These are phyloP conservation scores for Fusarium chlamydosporum DNA, from an alignment of 2,329 filamentous ascomycete genomes.

Conservation along the genomic window DNA sequence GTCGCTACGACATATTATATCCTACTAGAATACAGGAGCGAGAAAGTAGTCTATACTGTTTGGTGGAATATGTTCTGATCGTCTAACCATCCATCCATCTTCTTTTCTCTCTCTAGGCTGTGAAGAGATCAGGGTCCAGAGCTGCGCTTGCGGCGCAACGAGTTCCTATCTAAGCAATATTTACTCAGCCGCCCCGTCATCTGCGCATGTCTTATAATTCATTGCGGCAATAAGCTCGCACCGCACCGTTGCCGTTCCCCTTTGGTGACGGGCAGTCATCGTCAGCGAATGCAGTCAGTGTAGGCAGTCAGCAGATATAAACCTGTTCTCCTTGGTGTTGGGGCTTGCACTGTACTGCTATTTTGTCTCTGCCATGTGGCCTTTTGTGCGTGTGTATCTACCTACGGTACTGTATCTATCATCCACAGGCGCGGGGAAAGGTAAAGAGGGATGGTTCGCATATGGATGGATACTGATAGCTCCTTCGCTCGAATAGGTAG, in stretches of 20 bases:
- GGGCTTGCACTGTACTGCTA: not conserved
- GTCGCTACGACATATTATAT: constrained; percentile 4
- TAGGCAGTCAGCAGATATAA: constrained; percentile 28
- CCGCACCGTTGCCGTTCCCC: constrained; percentile 10
- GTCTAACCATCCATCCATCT: not conserved
- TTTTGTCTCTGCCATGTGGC: constrained; percentile 24
- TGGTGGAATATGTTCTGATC: not conserved
- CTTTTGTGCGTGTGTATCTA: constrained; percentile 1
- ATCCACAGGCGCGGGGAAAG: constrained; percentile 16
- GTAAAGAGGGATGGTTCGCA: constrained; percentile 30
- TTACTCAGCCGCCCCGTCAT: constrained; percentile 32
- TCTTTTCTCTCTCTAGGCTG: not conserved
- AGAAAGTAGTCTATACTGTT: not conserved
- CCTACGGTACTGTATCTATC: not conserved
- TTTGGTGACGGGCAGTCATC: constrained; percentile 10
- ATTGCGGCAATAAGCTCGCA: constrained; percentile 6
- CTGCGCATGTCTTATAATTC: constrained; percentile 18
- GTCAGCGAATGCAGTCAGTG: constrained; percentile 21
- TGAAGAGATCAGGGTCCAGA: constrained; percentile 35
- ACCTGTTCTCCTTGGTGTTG: not conserved
- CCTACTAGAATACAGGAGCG: not conserved
- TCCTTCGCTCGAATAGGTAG: constrained; percentile 25
- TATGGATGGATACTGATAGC: constrained; percentile 12
- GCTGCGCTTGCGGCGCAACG: constrained; percentile 17
- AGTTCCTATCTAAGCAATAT: constrained; percentile 11